phyloP scores from a whole-genome alignment of 768 basidiomycete species.

The Kwoniella botswanensis region DNA sequence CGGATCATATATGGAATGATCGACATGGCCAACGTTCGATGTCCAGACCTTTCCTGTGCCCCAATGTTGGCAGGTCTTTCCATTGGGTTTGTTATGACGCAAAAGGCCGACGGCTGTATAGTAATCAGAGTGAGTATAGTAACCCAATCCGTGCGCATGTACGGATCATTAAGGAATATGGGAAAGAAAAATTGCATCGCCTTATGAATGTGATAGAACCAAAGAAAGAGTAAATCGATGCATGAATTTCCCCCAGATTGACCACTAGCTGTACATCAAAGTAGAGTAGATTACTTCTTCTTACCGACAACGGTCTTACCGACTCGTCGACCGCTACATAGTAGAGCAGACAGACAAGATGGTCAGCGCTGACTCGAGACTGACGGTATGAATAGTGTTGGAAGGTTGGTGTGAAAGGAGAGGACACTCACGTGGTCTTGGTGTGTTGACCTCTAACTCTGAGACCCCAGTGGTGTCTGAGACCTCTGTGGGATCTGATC shows the following conservation, averaged over 20 bases:
- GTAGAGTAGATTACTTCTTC: conserved; percentile 49
- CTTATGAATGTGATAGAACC: not conserved
- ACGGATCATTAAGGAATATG: too few species aligned
- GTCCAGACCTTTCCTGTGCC: too few species aligned
- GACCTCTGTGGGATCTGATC: conserved; percentile 95
- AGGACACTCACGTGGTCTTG: conserved; percentile 73
- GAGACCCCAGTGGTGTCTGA: conserved; percentile 67
- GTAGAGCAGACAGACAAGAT: not conserved
- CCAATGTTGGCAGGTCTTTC: too few species aligned
- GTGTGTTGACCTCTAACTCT: conserved; percentile 96
- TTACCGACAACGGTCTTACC: conserved; percentile 53
- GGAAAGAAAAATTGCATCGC: not conserved
- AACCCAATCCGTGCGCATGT: too few species aligned
- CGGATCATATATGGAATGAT: too few species aligned
- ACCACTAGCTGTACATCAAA: not conserved
- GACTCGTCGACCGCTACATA: conserved; percentile 43
- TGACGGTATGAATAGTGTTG: not conserved
- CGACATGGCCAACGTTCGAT: too few species aligned
- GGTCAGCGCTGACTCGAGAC: not conserved
- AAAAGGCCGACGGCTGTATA: too few species aligned
- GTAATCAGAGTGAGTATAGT: too few species aligned
- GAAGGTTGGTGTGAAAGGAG: too few species aligned
- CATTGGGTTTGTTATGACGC: too few species aligned
- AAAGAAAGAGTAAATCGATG: not conserved
- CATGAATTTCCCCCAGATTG: not conserved